A percentile compares a stretch with the other conserved stretches of the same genome.
phyloP scores from a whole-genome alignment of 2,329 filamentous ascomycete genomes.

The Atkinsonella hypoxylon region DNA sequence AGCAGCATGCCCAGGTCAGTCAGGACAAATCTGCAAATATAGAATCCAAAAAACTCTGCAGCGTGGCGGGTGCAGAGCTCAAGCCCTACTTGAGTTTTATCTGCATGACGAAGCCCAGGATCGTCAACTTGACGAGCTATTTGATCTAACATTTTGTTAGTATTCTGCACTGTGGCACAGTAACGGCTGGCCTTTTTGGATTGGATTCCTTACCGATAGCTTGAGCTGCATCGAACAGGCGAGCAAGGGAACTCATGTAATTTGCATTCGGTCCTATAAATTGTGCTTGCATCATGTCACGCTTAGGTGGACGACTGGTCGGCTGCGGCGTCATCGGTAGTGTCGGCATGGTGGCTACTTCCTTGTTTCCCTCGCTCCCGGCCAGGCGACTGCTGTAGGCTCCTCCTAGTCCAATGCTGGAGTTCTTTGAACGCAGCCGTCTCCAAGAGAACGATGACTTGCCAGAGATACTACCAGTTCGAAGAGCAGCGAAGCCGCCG shows the following conservation, averaged over 20 bases:
- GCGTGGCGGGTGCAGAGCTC: constrained; percentile 89
- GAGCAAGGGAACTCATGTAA: constrained; percentile 85
- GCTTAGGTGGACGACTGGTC: constrained; percentile 56
- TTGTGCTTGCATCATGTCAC: constrained; percentile 54
- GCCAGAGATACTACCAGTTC: constrained; percentile 50
- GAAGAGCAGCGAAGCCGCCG: constrained; percentile 29
- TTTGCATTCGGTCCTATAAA: constrained; percentile 76
- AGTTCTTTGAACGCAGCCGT: constrained; percentile 81
- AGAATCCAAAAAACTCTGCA: constrained; percentile 96
- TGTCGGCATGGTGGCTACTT: constrained; percentile 48
- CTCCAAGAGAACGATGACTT: constrained; percentile 74
- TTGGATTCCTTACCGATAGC: constrained; percentile 56
- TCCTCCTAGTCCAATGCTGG: constrained; percentile 46
- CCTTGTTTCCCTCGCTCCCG: constrained; percentile 16
- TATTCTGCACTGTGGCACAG: neutral
- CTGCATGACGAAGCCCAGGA: constrained; percentile 79
- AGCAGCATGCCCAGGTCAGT: constrained; percentile 72
- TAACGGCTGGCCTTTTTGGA: neutral
- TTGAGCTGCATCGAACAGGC: constrained; percentile 86
- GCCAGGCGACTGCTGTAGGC: constrained; percentile 28
- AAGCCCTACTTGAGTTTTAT: constrained; percentile 87
- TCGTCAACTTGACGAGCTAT: constrained; percentile 94
- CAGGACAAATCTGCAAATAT: constrained; percentile 89
- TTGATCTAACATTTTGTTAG: constrained; percentile 51
- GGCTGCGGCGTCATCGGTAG: constrained; percentile 63